phyloP scores from a whole-genome alignment of 148 eudicot genomes.

The Bassia scoparia region DNA sequence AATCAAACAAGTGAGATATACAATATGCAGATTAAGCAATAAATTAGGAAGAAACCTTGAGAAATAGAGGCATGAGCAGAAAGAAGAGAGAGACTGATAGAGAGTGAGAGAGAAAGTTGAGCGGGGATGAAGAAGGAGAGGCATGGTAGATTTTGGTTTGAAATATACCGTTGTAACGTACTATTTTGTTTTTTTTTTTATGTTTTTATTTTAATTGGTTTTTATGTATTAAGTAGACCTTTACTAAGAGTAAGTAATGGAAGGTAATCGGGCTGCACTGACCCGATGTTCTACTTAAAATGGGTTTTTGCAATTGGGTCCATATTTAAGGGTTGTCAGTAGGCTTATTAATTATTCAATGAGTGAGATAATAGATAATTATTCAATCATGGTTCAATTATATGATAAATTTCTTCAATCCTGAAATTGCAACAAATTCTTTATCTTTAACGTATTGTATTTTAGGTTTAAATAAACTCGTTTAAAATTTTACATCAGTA shows the following conservation, averaged over 20 bases:
- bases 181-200: background rate
- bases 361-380: too few relatives aligned
- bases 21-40: background rate
- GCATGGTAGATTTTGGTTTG: slow-evolving; percentile 33
- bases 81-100: too few relatives aligned
- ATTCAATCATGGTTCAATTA: too few relatives aligned
- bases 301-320: background rate
- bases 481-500: too few relatives aligned
- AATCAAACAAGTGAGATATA: background rate
- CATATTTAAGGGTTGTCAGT: background rate
- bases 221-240: slow-evolving; percentile 39
- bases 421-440: too few relatives aligned
- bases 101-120: slow-evolving; percentile 21
- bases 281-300: background rate
- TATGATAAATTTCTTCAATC: too few relatives aligned
- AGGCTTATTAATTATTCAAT: too few relatives aligned
- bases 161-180: slow-evolving; percentile 54
- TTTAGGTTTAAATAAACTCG: too few relatives aligned
- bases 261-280: background rate
- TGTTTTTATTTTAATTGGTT: slow-evolving; percentile 16
- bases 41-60: background rate
- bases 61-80: background rate
- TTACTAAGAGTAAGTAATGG: background rate
- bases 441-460: too few relatives aligned
- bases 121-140: slow-evolving; percentile 11